phyloP scores from a whole-genome alignment of 305 asterid species.

The Vinca major region DNA sequence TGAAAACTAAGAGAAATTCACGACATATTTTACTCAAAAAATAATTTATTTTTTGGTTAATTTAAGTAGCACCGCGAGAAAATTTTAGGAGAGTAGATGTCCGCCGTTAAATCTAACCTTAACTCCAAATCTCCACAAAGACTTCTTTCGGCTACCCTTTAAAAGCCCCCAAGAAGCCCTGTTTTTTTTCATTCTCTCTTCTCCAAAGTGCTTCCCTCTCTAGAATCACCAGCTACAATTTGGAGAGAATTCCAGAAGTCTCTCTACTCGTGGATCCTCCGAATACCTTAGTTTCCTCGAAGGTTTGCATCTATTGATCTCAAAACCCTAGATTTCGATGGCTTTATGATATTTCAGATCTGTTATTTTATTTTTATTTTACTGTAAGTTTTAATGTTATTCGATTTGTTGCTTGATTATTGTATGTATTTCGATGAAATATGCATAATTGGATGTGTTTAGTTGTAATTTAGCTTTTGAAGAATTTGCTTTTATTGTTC shows the following conservation, averaged over 20 bases:
- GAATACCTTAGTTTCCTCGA: not conserved
- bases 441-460: not conserved
- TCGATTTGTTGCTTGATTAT: slow-evolving; percentile 5
- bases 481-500: not conserved
- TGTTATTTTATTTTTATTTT: not conserved
- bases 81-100: no score
- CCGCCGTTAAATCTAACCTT: no score
- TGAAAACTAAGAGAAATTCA: no score
- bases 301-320: slow-evolving; percentile 8
- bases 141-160: slow-evolving; percentile 7
- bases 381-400: not conserved
- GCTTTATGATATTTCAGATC: slow-evolving; percentile 11
- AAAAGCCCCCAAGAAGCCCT: not conserved
- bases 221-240: not conserved
- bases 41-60: no score
- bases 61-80: no score
- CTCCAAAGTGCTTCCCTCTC: not conserved
- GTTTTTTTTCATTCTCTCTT: not conserved
- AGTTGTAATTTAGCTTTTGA: no score
- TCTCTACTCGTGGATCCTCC: slow-evolving; percentile 15
- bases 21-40: no score
- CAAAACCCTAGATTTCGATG: not conserved
- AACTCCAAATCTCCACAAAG: slow-evolving; percentile 15
- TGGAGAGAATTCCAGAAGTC: slow-evolving; percentile 14
- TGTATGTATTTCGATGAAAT: not conserved